These are phyloP conservation scores for Aspergillus candidus DNA, from an alignment of 2,329 filamentous ascomycete species.

Conservation along the genomic window DNA sequence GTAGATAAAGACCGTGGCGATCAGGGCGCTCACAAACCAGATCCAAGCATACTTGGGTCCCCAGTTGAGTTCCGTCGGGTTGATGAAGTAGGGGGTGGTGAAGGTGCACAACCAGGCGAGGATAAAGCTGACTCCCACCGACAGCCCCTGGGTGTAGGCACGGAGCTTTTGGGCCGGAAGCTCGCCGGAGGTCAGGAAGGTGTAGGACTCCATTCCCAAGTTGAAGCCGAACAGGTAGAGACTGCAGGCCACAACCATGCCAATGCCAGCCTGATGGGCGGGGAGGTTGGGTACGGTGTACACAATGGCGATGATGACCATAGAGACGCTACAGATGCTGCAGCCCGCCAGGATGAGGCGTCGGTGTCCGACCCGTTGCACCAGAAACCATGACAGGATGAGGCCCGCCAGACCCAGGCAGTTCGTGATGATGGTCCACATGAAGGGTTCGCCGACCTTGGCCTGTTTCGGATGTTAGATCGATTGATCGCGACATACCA, in stretches of 20 bases:
- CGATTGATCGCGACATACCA: constrained; percentile 8
- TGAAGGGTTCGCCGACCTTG: constrained; percentile 40
- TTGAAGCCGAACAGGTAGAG: neutral
- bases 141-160: constrained; percentile 15
- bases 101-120: constrained; percentile 36
- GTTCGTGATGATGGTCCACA: constrained; percentile 47
- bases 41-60: constrained; percentile 25
- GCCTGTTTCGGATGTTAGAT: constrained; percentile 18
- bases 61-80: constrained; percentile 32
- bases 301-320: neutral
- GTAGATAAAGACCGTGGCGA: constrained; percentile 17
- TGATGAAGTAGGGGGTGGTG: constrained; percentile 35
- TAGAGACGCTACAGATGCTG: neutral
- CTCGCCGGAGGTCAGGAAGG: neutral
- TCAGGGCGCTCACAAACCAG: constrained; percentile 15
- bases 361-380: neutral
- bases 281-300: neutral
- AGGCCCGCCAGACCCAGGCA: constrained; percentile 38
- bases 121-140: constrained; percentile 44
- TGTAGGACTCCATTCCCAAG: neutral
- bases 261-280: neutral
- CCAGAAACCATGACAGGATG: neutral
- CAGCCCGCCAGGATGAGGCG: neutral
- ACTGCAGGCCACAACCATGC: neutral
- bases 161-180: neutral